Evolutionary conservation across 345 rosid species (phyloP), one percentile per base, ranked within the genome.

Genomic region (Salix brachista): DNA sequence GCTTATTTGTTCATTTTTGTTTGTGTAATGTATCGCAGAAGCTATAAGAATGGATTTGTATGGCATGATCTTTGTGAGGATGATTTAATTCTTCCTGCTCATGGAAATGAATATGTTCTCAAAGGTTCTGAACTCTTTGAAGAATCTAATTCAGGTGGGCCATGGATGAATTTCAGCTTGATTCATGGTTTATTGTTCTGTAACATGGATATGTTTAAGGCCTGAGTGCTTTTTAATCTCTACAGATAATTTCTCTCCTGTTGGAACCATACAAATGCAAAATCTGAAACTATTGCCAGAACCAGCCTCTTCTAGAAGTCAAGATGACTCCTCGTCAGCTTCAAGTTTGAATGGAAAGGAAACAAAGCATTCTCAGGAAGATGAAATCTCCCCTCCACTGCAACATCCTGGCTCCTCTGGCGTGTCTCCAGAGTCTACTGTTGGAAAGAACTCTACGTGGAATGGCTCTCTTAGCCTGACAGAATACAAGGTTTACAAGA

Each of bases 11-110:
- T 48, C 16, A 6, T 28, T 69, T 52, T 25, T 77, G 17, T 64
- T 9, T 67, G 23, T 23, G 58, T 66, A 18, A 0, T 77, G 66
- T 25, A 56, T 32, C 76, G 86, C 88, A 96, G 97, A 84, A 94
- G 92, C 92, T 96, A 91, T 82, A 96, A 92, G 84, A 96, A 88
- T 84, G 99, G 98, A 80, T 93, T 89, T 83, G 98, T 96, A 8
- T 96, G 99, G 99, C 97, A 96, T 81, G 99, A 96, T 73, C 92
- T 96, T 6, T 79, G 86, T 37, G 95, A 87, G 79, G 98, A 96
- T 77, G 99, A 96, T 68, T 75, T 91, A 30, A 90, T 96, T 80
- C 81, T 92, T 75, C 99, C 98, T 7, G 92, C 92, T 65, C 91
- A 96, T 82, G 95, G 97, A 71, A 89, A 83, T 81, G 99, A 96